These are phyloP conservation scores for Bassia scoparia DNA, from an alignment of 148 eudicot species.

Conservation along the genomic window DNA sequence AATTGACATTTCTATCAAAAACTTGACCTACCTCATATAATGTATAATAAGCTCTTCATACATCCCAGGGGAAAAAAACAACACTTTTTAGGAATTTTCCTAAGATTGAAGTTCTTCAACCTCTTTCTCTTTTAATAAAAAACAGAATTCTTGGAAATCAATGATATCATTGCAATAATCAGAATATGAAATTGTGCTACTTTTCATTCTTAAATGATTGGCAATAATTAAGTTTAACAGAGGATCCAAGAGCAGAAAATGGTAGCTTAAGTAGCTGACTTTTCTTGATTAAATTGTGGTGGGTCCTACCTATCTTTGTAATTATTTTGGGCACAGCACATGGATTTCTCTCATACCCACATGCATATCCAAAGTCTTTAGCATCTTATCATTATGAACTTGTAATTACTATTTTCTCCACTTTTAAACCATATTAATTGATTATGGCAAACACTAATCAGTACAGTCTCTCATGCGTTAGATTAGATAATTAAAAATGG, in stretches of 20 bases:
- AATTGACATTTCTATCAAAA: too few species aligned
- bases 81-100: too few species aligned
- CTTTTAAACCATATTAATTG: too few species aligned
- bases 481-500: too few species aligned
- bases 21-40: too few species aligned
- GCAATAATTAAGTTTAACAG: conserved; percentile 12
- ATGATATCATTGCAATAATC: not conserved
- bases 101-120: too few species aligned
- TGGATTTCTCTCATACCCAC: conserved; percentile 33
- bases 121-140: too few species aligned
- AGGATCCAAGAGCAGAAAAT: conserved; percentile 18
- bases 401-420: not conserved
- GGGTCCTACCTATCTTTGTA: conserved; percentile 22
- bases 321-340: conserved; percentile 28
- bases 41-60: too few species aligned
- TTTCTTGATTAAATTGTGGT: conserved; percentile 14
- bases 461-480: too few species aligned
- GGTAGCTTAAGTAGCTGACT: conserved; percentile 3
- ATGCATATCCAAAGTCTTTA: conserved; percentile 22
- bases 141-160: not conserved
- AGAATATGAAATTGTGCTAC: not conserved
- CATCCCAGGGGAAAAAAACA: too few species aligned
- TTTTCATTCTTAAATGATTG: conserved; percentile 4
- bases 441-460: too few species aligned
- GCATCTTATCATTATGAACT: conserved; percentile 1